Evolutionary conservation across 2,329 filamentous ascomycete genomes (phyloP), one percentile per base, ranked within the genome.

Genomic region (Colletotrichum sp.): DNA sequence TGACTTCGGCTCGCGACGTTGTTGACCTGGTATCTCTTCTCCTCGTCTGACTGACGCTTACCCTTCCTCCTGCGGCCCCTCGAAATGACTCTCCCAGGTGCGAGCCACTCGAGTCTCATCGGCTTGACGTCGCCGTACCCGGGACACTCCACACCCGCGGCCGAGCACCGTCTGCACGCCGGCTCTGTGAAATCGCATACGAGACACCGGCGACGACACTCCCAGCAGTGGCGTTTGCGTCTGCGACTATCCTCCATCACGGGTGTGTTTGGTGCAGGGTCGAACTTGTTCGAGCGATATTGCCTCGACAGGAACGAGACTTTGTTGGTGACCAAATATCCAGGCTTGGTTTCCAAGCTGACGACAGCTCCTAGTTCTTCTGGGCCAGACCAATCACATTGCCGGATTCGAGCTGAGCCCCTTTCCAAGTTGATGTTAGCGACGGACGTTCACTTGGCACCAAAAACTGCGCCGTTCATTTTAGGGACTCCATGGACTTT

Each of bases 191-290:
- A 72, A 63, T 72, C 63, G 36, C 70, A 72, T 2, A 72, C 70
- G 4, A 67, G 48, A 28, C 63, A 68, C 2, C 63, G 70, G 21
- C 70, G 61, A n/a, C 61, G 70, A 26, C 70, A 72, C 24, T 68
- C 70, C 70, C 70, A 72, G 70, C 70, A 72, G 24, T 68, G 70
- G 8, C 70, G 48, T 34, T 61, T 72, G n/a, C 7, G 28, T 8
- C 32, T 24, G 16, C 2, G 43, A 52, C 21, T 28, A 28, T 30
- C 32, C 34, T 68, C 9, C 21, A 43, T 16, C 4, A 18, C 60
- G 4, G 6, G 13, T 36, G 1, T 64, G 16, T 21, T 6, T 32
- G 57, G 12, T 13, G 26, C 15, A 6, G 5, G 30, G 6, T 1
- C 6, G 26, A 32, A 30, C 6, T n/a, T 1, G 0, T 30, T n/a